Conservation (phyloP, 1,284 basidiomycete species). For the Ceratobasidium sp. region DNA sequence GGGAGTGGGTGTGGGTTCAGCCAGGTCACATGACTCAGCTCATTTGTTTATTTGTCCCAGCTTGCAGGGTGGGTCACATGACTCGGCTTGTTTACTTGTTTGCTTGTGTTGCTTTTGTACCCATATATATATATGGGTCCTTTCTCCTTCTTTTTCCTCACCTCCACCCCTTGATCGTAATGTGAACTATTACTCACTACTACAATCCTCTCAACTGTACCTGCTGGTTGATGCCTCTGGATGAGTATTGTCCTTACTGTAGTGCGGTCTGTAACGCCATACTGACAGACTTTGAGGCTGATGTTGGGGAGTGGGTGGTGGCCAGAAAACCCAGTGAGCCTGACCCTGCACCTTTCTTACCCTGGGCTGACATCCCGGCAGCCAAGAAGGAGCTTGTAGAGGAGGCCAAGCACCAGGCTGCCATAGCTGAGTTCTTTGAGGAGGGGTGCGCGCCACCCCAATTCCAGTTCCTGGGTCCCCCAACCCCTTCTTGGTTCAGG, state of each 20-base stretch:
- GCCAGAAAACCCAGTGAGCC: not conserved
- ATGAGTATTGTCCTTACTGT: not conserved
- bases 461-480: no score
- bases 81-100: not conserved
- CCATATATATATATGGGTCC: not conserved
- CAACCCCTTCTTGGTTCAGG: no score
- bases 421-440: no score
- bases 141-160: not conserved
- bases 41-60: not conserved
- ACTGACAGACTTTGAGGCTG: not conserved
- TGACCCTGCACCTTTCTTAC: no score
- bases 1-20: not conserved
- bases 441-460: no score
- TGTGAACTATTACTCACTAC: not conserved
- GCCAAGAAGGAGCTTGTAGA: no score
- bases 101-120: not conserved
- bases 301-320: not conserved
- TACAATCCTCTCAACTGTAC: not conserved
- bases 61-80: not conserved
- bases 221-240: not conserved
- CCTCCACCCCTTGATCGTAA: not conserved
- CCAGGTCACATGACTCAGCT: not conserved
- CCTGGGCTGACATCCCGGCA: no score
- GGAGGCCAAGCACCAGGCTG: no score
- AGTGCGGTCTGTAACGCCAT: not conserved